Conservation (phyloP, 345 rosid species). For the Garcia nutans region DNA sequence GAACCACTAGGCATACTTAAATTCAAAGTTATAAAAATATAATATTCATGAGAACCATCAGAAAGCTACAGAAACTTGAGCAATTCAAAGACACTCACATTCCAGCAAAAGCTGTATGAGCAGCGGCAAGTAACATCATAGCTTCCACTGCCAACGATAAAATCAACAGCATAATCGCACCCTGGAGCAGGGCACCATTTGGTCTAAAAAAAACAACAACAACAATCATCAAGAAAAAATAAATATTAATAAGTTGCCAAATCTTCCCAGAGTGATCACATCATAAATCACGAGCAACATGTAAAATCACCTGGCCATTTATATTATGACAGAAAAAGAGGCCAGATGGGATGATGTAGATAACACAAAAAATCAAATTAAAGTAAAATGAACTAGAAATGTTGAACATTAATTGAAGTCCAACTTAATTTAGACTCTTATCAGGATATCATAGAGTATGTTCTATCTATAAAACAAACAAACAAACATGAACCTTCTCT, state of each 20-base stretch:
- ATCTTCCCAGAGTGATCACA: neutral
- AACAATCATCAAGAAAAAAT: neutral
- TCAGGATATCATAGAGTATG: too few relatives aligned
- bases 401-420: neutral
- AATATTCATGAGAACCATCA: neutral
- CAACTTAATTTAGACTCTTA: too few relatives aligned
- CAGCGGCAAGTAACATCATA: constrained; percentile 83
- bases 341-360: neutral
- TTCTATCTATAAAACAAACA: too few relatives aligned
- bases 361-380: neutral
- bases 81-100: constrained; percentile 46
- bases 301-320: neutral
- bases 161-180: constrained; percentile 91
- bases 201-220: constrained; percentile 45
- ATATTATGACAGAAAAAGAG: neutral
- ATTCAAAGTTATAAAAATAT: neutral
- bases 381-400: neutral
- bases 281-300: neutral
- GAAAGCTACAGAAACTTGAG: neutral
- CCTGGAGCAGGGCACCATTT: constrained; percentile 99
- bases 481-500: neutral
- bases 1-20: neutral
- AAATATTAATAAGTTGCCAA: neutral
- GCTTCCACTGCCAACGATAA: constrained; percentile 71
- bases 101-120: constrained; percentile 87